Conservation (phyloP, 495 filamentous ascomycete genomes). For the Friedmanniomyces endolithicus region DNA sequence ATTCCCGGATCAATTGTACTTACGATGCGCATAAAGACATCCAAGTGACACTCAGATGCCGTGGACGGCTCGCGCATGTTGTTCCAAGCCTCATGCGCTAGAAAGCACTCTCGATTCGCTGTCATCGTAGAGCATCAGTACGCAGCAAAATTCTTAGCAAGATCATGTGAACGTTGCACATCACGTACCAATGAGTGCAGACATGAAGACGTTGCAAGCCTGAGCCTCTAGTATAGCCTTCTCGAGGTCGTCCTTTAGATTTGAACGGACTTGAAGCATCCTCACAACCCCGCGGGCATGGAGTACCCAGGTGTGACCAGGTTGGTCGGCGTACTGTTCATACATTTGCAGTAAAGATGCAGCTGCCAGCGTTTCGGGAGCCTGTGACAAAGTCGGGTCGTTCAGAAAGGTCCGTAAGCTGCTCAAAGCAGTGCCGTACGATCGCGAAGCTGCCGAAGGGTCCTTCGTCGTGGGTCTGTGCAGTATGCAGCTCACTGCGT, state of each 20-base stretch:
- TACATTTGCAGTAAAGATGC: constrained; percentile 5
- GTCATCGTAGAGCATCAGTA: background rate
- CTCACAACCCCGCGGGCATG: constrained; percentile 5
- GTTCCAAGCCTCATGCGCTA: background rate
- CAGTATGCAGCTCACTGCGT: background rate
- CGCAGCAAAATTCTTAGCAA: background rate
- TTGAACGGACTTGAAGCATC: background rate
- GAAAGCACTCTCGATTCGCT: background rate
- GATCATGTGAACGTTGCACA: background rate
- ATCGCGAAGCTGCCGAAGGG: background rate
- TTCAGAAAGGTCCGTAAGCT: background rate
- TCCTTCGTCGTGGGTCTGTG: background rate
- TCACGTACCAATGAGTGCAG: background rate
- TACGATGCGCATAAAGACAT: constrained; percentile 1
- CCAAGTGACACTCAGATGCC: background rate
- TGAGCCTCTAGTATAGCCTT: constrained; percentile 4
- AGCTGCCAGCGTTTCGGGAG: constrained; percentile 6
- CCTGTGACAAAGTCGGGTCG: background rate
- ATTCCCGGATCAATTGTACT: too few relatives aligned
- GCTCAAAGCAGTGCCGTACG: background rate
- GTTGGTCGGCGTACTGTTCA: constrained; percentile 1
- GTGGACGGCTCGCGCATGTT: background rate
- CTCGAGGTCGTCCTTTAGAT: background rate
- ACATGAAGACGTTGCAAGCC: constrained; percentile 1
- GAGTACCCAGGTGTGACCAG: background rate